Base-by-base conservation (phyloP, 2,329 filamentous ascomycete species). In the Pestalotiopsis sp. region DNA sequence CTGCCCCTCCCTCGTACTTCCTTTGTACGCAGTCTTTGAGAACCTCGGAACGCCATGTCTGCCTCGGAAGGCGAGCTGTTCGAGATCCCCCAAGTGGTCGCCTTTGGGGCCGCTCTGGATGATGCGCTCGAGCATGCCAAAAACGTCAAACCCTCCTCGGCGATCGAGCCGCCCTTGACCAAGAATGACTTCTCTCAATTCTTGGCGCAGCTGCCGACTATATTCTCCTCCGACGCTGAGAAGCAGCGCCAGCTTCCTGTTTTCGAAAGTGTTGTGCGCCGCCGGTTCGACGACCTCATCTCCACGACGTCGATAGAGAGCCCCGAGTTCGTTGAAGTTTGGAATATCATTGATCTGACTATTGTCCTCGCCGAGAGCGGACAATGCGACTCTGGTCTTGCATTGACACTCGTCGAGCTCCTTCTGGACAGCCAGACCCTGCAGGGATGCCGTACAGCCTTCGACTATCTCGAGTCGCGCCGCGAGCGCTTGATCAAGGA, bases 381-480 rank as follows among this genome's bases (percentile, higher is more conserved):
- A 84, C 87, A 86, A 82, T 90, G 84, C 78, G 94, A 97, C 72
- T 90, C 93, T 0, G 92, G 92, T 20, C 85, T 99, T 9, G 86
- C 96, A 7, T 94, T 97, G 76, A 95, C 93, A 88, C 89, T 99
- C 17, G 90, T 98, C 23, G 96, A 99, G 79, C 96, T 98, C 80
- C 88, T 99, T 1, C 87, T 99, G 31, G 97, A 99, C 79, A 97
- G 94, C 76, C 95, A 99, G 79, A 97, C 95, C 0, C 97, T 98
- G 57, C 89, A 94, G 27, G 95, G 93, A 40, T 99, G 96, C 78
- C 91, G 94, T 70, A 93, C 89, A 70, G 92, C 98, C 14, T 98
- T 99, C 78, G 94, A 97, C 77, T 99, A 95, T 75, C 87, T 99
- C 58, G 97, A 99, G 79, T 98, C 96, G 25, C 89, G 97, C 69